These are phyloP conservation scores for Ephemerocybe angulata DNA, from an alignment of 768 basidiomycete species.

Conservation along the genomic window DNA sequence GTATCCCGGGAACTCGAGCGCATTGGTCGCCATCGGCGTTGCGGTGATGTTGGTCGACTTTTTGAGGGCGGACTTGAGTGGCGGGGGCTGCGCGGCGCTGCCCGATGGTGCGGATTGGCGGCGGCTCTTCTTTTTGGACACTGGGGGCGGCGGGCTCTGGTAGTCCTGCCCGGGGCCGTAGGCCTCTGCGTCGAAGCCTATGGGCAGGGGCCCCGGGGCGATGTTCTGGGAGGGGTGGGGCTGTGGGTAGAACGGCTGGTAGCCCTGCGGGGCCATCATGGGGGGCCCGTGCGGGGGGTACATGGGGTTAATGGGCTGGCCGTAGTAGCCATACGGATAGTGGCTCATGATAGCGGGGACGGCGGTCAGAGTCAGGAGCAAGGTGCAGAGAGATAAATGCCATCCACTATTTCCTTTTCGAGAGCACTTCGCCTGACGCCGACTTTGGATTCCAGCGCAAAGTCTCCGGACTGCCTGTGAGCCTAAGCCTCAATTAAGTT, in stretches of 20 bases:
- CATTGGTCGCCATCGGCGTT: conserved; percentile 5
- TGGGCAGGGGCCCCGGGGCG: conserved; percentile 14
- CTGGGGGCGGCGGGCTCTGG: not conserved
- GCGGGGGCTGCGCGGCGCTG: conserved; percentile 1
- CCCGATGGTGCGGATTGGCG: conserved; percentile 4
- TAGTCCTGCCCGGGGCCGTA: conserved; percentile 19
- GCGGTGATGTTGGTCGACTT: conserved; percentile 4
- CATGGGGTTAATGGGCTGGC: conserved; percentile 43
- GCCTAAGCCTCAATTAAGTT: too few relatives aligned
- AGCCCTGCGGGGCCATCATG: conserved; percentile 28
- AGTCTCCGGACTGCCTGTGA: too few relatives aligned
- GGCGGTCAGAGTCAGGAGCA: conserved; percentile 6
- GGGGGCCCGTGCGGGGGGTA: conserved; percentile 35
- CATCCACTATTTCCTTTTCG: conserved; percentile 35
- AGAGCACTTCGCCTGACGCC: conserved; percentile 12
- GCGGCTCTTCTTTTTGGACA: conserved; percentile 7
- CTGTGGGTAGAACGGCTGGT: conserved; percentile 31
- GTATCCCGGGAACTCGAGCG: conserved; percentile 7
- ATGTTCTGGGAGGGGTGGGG: conserved; percentile 22
- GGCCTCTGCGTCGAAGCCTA: conserved; percentile 28
- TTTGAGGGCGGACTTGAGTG: conserved; percentile 13
- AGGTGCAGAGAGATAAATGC: conserved; percentile 19
- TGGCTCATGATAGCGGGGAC: conserved; percentile 27
- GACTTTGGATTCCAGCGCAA: not conserved
- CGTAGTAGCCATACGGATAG: conserved; percentile 36